phyloP scores from a whole-genome alignment of 2,329 filamentous ascomycete species.

The Drechmeria coniospora region DNA sequence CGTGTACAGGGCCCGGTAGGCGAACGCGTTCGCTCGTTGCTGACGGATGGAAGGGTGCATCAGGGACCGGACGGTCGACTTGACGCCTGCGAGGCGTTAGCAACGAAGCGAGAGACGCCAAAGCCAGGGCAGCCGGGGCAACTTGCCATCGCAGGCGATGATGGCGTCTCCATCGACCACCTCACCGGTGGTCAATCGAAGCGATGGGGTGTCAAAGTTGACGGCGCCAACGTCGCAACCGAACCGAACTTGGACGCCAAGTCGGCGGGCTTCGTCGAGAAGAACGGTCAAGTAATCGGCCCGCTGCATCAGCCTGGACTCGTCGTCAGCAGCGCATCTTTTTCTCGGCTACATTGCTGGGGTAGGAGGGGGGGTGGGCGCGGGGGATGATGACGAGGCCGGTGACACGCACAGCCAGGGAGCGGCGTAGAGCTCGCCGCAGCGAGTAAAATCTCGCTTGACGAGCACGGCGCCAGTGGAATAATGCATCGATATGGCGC shows the following conservation, averaged over 20 bases:
- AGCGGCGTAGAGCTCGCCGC: conserved; percentile 5
- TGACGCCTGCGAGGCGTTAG: conserved; percentile 1
- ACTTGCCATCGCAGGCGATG: conserved; percentile 5
- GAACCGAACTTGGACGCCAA: conserved; percentile 3
- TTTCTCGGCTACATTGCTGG: no score
- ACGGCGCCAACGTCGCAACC: conserved; percentile 4
- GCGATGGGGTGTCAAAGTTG: conserved; percentile 3
- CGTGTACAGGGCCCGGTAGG: conserved; percentile 5
- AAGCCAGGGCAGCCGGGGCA: neutral
- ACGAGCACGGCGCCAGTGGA: conserved; percentile 2
- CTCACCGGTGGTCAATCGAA: conserved; percentile 3
- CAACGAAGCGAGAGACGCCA: neutral
- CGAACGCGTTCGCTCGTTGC: conserved; percentile 2
- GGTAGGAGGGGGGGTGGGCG: no score
- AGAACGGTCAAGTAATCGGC: conserved; percentile 6
- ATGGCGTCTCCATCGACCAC: conserved; percentile 5
- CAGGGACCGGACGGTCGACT: conserved; percentile 3
- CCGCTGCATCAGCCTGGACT: conserved; percentile 5
- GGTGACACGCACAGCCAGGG: conserved; percentile 7
- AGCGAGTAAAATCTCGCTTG: conserved; percentile 3
- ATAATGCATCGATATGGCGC: conserved; percentile 1
- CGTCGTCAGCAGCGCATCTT: no score
- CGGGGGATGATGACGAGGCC: no score
- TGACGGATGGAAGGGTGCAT: conserved; percentile 4
- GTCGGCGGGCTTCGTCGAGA: conserved; percentile 3